These are phyloP conservation scores for Cystofilobasidium bisporidii DNA, from an alignment of 768 basidiomycete genomes.

Conservation along the genomic window DNA sequence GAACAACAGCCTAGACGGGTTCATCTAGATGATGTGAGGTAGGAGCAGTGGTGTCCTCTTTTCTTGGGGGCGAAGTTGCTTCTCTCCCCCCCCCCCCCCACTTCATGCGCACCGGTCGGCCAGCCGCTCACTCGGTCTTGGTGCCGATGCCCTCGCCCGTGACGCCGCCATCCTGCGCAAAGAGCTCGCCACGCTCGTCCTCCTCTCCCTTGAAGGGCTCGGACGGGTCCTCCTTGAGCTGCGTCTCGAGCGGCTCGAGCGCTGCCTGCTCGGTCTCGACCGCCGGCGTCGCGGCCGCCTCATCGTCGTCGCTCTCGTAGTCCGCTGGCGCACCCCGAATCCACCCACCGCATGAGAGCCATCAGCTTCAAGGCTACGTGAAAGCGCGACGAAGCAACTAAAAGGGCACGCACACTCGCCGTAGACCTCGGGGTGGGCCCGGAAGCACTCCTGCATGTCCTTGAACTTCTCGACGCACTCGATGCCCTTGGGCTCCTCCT, in stretches of 20 bases:
- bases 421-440: constrained; percentile 90
- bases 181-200: constrained; percentile 3
- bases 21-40: too few relatives aligned
- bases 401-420: constrained; percentile 55
- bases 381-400: too few relatives aligned
- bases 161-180: constrained; percentile 5
- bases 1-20: too few relatives aligned
- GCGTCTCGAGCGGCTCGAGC: neutral
- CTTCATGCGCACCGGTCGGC: too few relatives aligned
- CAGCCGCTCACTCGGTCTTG: neutral
- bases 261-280: constrained; percentile 2
- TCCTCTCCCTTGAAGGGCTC: neutral
- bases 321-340: constrained; percentile 4
- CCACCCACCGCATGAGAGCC: too few relatives aligned
- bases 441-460: constrained; percentile 95
- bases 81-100: too few relatives aligned
- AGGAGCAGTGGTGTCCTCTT: too few relatives aligned
- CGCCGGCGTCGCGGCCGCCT: neutral
- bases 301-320: constrained; percentile 6
- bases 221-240: constrained; percentile 6
- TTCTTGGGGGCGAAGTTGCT: neutral
- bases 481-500: constrained; percentile 91
- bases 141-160: constrained; percentile 6
- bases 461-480: constrained; percentile 97
- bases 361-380: too few relatives aligned